Conservation (phyloP, 2,329 filamentous ascomycete species). For the Talaromyces sp. region DNA sequence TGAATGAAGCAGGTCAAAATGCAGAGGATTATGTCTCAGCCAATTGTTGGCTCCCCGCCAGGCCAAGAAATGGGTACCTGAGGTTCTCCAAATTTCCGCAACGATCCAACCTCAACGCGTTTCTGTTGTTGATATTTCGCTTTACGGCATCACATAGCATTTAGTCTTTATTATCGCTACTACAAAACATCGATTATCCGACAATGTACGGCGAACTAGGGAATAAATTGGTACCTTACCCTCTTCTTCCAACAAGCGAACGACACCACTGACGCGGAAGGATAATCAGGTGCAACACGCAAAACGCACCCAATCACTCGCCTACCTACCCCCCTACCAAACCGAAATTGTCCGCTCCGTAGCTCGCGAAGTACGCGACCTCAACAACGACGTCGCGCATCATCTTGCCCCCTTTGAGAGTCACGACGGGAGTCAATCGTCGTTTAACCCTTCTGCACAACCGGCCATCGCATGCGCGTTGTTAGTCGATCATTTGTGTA, state of each 20-base stretch:
- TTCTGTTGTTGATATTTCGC: background rate
- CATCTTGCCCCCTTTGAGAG: slow-evolving; percentile 78
- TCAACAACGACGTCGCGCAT: slow-evolving; percentile 76
- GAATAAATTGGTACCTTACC: slow-evolving; percentile 65
- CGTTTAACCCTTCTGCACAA: slow-evolving; percentile 75
- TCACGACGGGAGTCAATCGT: slow-evolving; percentile 32
- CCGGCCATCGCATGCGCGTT: slow-evolving; percentile 81
- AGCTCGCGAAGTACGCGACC: slow-evolving; percentile 84
- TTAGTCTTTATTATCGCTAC: background rate
- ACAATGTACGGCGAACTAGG: slow-evolving; percentile 82
- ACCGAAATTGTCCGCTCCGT: slow-evolving; percentile 83
- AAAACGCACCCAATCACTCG: slow-evolving; percentile 83
- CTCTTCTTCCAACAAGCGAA: background rate
- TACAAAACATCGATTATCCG: background rate
- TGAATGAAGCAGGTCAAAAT: background rate
- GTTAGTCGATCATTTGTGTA: slow-evolving; percentile 87
- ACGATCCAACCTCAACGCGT: background rate
- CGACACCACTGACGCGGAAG: background rate
- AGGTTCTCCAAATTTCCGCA: slow-evolving; percentile 1
- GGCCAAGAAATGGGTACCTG: slow-evolving; percentile 1
- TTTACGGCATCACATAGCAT: background rate
- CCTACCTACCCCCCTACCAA: slow-evolving; percentile 84
- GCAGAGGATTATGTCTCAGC: background rate
- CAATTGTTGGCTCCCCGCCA: background rate
- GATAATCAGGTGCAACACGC: slow-evolving; percentile 75